Evolutionary conservation across 2,329 filamentous ascomycete species (phyloP).

Genomic region (Fusarium citri): DNA sequence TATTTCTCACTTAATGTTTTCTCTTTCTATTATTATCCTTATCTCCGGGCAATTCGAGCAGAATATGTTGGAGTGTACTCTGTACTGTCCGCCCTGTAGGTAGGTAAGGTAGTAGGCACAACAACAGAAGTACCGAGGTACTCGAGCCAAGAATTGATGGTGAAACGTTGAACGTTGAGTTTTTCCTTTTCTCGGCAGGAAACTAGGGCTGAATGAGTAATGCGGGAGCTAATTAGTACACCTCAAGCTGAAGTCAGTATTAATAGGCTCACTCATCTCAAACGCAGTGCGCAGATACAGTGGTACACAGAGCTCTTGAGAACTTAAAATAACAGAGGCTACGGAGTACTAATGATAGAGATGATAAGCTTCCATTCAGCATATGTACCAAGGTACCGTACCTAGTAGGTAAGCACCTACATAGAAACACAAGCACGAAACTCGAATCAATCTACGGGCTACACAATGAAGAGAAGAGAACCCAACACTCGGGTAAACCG

Average conservation of each 20-base stretch:
- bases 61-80: background rate
- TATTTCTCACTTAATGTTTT: conserved; percentile 14
- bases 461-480: background rate
- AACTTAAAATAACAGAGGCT: background rate
- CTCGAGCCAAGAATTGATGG: conserved; percentile 12
- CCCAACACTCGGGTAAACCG: conserved; percentile 4
- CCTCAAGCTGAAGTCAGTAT: background rate
- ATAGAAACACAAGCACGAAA: background rate
- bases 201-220: conserved; percentile 26
- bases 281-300: background rate
- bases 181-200: background rate
- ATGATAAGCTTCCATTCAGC: background rate
- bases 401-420: background rate
- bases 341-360: background rate
- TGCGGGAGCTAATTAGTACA: conserved; percentile 13
- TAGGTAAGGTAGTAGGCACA: background rate
- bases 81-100: background rate
- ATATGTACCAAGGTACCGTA: background rate
- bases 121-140: background rate
- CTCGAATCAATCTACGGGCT: background rate
- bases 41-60: conserved; percentile 17
- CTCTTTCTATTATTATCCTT: conserved; percentile 1
- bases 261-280: conserved; percentile 2
- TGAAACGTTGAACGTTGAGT: conserved; percentile 31
- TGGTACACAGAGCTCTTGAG: background rate